Evolutionary conservation across 441 rosid species (phyloP), one percentile per base, ranked within the genome.

Genomic region (Populus hybrid): DNA sequence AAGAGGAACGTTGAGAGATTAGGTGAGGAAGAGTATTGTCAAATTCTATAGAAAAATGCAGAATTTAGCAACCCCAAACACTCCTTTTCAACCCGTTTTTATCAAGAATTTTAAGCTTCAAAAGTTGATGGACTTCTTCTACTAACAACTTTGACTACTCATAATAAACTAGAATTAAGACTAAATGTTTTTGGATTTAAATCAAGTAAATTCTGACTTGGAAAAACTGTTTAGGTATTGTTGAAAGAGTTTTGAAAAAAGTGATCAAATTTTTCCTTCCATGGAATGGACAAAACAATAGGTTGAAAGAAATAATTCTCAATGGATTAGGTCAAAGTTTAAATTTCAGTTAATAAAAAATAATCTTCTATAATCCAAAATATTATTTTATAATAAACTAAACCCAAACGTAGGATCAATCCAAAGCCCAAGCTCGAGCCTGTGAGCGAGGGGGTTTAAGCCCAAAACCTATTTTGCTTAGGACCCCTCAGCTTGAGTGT

Each of bases 401-500:
- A 46, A 46, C 0, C 1, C 1, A 46, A 4, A 12, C 18, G 2
- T 1, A 4, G 0, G 57, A 4, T 2, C 5, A 0, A 46, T 46
- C 6, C 57, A 46, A 14, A 12, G 5, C 20, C 6, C 20, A 38
- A 38, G 42, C 42, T 38, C 42, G 2, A 46, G 57, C 57, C 0
- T 12, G 1, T 4, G 2, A 14, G 16, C 0, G 0, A 4, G 57
- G 6, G 20, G 20, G 57, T 14, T 46, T 46, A 46, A 4, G 4
- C 6, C 18, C 18, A 46, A 46, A 46, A 0, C 2, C 18, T 46
- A 46, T 14, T 14, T 46, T 46, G 20, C 20, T 46, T 46, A 46
- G 20, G 1, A 46, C 5, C 5, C 0, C 1, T 46, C 0, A 46
- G 6, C 1, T 46, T 46, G 1, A 0, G 2, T 46, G 5, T 4